Base-by-base conservation (phyloP, 2,329 filamentous ascomycete genomes). In the Cryphonectria parasitica region DNA sequence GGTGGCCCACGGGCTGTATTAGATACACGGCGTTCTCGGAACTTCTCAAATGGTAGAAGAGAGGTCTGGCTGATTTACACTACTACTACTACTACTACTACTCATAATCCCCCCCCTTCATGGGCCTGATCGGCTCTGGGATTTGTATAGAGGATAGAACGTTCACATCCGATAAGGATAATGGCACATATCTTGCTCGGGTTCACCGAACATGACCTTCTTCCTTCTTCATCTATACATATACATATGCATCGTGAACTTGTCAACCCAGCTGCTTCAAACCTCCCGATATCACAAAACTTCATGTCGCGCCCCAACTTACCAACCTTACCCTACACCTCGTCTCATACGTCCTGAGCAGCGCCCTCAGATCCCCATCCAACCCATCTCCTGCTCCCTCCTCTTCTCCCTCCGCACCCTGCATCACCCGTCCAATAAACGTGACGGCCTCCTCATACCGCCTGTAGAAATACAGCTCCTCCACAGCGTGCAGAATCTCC, bases 391-490 rank as follows among this genome's bases (percentile, higher is more conserved):
- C 75, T 19, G 74, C 76, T 10, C 74, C 75, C 5, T 76, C 77
- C 3, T 2, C 22, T 19, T 74, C 76, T 10, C 74, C 75, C 5
- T 76, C 77, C 3, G 10, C 22, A 13, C 72, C 74, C 8, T 74
- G 73, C 7, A 87, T 75, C 0, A 83, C 77, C 5, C 75, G 73
- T 2, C 74, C 69, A 7, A 83, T 77, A 61, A 89, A 82, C 15
- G 75, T 74, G n/a, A 81, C 78, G 1, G 82, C 86, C 68, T 86
- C 82, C 0, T 77, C 76, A 70, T 82, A 89, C 45, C 82, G 78
- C 7, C 81, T 78, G 73, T 85, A 85, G 76, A 87, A 89, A 74
- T 89, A 89, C 61, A 89, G 79, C 77, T 89, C 87, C 75, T 89
- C 87, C 10, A 86, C 84, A 0, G 87, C 87, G 74, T 89, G 86